phyloP scores from a whole-genome alignment of 129 eudicot genomes.

The Lactuca saligna region DNA sequence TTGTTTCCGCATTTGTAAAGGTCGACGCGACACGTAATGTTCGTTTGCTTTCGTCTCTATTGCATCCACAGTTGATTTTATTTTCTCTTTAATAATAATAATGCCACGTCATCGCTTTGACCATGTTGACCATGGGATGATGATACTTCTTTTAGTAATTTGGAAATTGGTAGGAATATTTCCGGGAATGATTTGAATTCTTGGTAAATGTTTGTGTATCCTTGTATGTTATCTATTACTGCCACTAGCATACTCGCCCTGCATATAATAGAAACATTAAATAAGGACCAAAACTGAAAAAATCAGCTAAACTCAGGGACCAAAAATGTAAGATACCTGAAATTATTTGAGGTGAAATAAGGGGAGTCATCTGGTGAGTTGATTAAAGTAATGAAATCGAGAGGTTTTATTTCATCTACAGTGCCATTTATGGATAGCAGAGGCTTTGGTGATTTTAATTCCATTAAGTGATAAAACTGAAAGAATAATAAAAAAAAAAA shows the following conservation, averaged over 20 bases:
- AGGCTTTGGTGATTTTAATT: conserved; percentile 60
- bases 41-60: conserved; percentile 60
- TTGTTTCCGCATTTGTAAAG: conserved; percentile 72
- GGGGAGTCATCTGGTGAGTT: conserved; percentile 71
- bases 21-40: conserved; percentile 67
- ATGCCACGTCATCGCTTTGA: conserved; percentile 45
- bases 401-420: conserved; percentile 49
- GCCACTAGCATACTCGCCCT: conserved; percentile 83
- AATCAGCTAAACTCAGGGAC: too few species aligned
- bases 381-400: conserved; percentile 70
- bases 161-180: conserved; percentile 63
- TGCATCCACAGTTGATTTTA: conserved; percentile 44
- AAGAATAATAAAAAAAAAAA: background rate
- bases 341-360: conserved; percentile 59
- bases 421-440: conserved; percentile 49
- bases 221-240: conserved; percentile 62
- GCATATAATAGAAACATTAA: conserved; percentile 21
- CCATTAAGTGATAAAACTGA: conserved; percentile 75
- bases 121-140: background rate
- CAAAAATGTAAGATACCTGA: conserved; percentile 43
- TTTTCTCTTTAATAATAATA: conserved; percentile 48
- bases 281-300: too few species aligned
- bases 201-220: conserved; percentile 55
- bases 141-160: conserved; percentile 45
- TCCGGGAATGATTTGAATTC: conserved; percentile 80